Percentiles rank a stretch among this genome's conserved stretches.
Evolutionary conservation across 2,329 filamentous ascomycete species (phyloP).

Genomic region (Beauveria australis): DNA sequence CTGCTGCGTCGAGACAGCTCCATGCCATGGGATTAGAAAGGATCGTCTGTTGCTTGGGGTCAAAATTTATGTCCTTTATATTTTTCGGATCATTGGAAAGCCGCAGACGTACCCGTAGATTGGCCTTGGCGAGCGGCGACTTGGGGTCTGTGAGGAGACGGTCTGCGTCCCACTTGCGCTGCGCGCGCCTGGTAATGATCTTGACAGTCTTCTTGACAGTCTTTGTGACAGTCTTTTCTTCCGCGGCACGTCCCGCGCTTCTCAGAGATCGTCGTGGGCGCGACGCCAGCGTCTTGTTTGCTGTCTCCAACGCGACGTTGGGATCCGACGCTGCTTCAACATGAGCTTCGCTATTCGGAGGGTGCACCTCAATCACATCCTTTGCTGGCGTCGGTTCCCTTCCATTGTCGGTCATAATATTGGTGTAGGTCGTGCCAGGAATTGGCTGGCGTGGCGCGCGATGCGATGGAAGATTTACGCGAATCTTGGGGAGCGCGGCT

Average conservation of each 20-base stretch:
- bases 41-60: conserved; percentile 21
- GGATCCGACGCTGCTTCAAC: not conserved
- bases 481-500: not conserved
- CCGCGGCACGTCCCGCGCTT: not conserved
- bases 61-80: not conserved
- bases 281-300: not conserved
- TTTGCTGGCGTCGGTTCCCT: not conserved
- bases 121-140: conserved; percentile 30
- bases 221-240: conserved; percentile 17
- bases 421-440: not conserved
- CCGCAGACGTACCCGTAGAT: conserved; percentile 25
- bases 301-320: not conserved
- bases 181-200: conserved; percentile 17
- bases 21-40: conserved; percentile 31
- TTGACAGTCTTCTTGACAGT: conserved; percentile 18
- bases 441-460: not conserved
- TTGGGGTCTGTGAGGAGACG: conserved; percentile 28
- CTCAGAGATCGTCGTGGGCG: conserved; percentile 1
- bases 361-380: not conserved
- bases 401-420: not conserved
- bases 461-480: not conserved
- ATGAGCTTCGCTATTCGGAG: not conserved
- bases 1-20: conserved; percentile 26
- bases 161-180: conserved; percentile 26
- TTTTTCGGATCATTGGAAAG: not conserved